Evolutionary conservation across 192 early-diverging fungal genomes (phyloP), one percentile per base, ranked within the genome.

Genomic region (Rhizophagus prolifer): DNA sequence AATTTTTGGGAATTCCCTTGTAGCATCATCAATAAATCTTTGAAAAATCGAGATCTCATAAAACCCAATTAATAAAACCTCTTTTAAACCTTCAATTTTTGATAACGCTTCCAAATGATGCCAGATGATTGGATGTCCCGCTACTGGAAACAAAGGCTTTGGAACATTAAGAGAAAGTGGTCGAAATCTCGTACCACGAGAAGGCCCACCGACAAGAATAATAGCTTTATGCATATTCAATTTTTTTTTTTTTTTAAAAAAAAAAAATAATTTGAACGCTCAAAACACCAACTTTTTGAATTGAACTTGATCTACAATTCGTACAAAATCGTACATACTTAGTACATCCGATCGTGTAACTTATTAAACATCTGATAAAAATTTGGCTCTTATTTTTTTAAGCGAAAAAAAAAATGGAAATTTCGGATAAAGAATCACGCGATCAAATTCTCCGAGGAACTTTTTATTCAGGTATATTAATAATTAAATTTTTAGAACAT

Each of bases 71-170:
- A 98, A 85, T 63, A 98, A 85, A 72, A 99, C 96, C 82, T 99
- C 97, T 80, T 91, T 93, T 79, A 99, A 88, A 50, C 91, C 94
- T 58, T 91, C 86, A 59, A 98, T 85, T 83, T 92, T 93, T 23
- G 95, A 93, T 38, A 99, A 88, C 10, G 96, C 95, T 58, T 90
- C 90, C 77, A 99, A 91, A 83, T 98, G 97, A 88, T 99, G 97
- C 81, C 92, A 94, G 85, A 99, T 97, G 86, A 97, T 94, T 76
- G 97, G 96, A 63, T 88, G 86, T 26, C 96, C 96, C 34, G 96
- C 97, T 68, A 99, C 95, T 14, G 97, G 97, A 86, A 99, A 99
- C 75, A 99, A 87, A n/a, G 97, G 96, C 84, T 99, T 97, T 58
- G 97, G 97, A 10, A 91, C 89, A 78, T 96, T 92, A 86, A 99